phyloP scores from a whole-genome alignment of 2,329 filamentous ascomycete genomes.

The Curvularia hawaiiensis region DNA sequence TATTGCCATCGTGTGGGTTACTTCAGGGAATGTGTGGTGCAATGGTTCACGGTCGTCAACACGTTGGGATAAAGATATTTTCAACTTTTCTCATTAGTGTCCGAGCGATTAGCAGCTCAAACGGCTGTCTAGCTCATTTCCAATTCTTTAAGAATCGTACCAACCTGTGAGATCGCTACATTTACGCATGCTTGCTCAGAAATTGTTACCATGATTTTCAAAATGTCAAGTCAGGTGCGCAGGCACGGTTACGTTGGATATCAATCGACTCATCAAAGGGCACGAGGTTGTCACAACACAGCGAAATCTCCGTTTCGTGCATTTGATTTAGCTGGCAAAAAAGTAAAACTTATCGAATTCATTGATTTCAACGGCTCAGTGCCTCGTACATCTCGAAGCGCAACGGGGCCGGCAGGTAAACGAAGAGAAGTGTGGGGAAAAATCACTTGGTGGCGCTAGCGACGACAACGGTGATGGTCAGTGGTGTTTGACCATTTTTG shows the following conservation, averaged over 20 bases:
- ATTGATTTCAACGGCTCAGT: background rate
- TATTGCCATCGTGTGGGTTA: background rate
- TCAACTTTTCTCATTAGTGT: too few relatives aligned
- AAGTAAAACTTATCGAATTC: background rate
- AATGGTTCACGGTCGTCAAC: background rate
- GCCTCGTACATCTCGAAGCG: background rate
- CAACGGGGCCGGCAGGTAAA: background rate
- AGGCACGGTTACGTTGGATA: background rate
- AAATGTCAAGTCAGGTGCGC: background rate
- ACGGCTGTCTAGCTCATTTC: background rate
- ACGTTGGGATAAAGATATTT: background rate
- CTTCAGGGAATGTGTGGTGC: background rate
- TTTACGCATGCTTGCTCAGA: background rate
- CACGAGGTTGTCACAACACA: background rate
- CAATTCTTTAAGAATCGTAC: background rate
- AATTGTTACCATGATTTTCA: background rate
- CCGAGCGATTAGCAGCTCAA: background rate
- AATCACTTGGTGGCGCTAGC: background rate
- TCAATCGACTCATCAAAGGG: background rate
- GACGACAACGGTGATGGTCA: background rate
- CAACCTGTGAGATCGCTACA: background rate
- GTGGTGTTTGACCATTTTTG: background rate
- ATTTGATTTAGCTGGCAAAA: background rate
- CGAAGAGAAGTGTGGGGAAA: background rate
- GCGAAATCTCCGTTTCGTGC: background rate